Evolutionary conservation across 2,329 filamentous ascomycete genomes (phyloP).

Genomic region (Microcyclospora tardicrescens): DNA sequence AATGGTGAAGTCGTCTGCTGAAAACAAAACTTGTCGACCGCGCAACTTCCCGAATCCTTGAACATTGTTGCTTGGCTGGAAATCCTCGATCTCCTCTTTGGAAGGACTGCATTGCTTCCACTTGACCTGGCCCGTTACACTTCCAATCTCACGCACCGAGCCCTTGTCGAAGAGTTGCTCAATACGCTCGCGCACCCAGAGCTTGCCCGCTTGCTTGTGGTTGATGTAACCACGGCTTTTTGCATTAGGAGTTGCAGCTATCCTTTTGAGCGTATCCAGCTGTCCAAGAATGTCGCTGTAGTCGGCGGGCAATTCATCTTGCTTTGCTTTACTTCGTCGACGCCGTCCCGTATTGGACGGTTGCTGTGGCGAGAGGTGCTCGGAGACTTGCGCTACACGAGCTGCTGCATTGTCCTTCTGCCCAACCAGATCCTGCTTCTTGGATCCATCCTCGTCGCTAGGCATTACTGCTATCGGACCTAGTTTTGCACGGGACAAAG

Average conservation of each 20-base stretch:
- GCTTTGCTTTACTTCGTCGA: conserved; percentile 21
- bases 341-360: conserved; percentile 24
- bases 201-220: conserved; percentile 50
- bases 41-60: conserved; percentile 39
- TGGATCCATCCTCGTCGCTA: neutral
- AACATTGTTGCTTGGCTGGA: conserved; percentile 49
- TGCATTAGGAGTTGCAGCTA: conserved; percentile 43
- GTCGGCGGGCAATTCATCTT: conserved; percentile 41
- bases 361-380: conserved; percentile 15
- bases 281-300: conserved; percentile 50
- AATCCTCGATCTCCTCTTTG: conserved; percentile 34
- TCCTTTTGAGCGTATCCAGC: conserved; percentile 37
- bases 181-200: conserved; percentile 52
- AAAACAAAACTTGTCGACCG: conserved; percentile 45
- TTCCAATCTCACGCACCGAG: conserved; percentile 48
- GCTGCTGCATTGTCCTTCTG: conserved; percentile 11
- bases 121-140: conserved; percentile 44
- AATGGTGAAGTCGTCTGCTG: conserved; percentile 52
- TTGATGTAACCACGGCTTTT: conserved; percentile 46
- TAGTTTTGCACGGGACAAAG: too few relatives aligned
- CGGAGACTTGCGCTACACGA: conserved; percentile 17
- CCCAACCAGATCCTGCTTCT: neutral
- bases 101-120: conserved; percentile 39
- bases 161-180: conserved; percentile 43
- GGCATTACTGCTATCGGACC: too few relatives aligned